phyloP scores from a whole-genome alignment of 2,329 filamentous ascomycete genomes.

The Orbilia javanica region DNA sequence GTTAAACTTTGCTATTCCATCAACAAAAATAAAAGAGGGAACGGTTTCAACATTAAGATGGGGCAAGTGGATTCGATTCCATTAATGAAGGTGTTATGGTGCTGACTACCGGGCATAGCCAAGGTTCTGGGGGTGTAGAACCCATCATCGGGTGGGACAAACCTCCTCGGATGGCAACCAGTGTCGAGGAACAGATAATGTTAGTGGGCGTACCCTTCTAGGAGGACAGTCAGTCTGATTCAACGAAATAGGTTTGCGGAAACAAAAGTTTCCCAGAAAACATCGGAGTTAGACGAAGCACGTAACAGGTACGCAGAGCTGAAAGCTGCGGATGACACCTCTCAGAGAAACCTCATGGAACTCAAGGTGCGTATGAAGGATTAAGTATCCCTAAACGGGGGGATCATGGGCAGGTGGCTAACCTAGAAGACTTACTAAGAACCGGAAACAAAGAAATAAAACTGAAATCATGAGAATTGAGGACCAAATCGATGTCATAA shows the following conservation, averaged over 20 bases:
- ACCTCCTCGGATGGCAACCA: conserved; percentile 81
- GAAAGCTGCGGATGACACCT: not conserved
- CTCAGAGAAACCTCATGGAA: not conserved
- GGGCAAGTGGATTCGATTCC: conserved; percentile 64
- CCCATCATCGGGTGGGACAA: conserved; percentile 68
- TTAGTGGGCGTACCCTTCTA: conserved; percentile 62
- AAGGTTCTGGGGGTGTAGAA: conserved; percentile 61
- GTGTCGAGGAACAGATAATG: conserved; percentile 76
- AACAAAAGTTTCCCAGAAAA: conserved; percentile 5
- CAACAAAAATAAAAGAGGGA: conserved; percentile 72
- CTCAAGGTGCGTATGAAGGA: conserved; percentile 9
- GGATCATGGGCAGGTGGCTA: not conserved
- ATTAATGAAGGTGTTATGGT: not conserved
- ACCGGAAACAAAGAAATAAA: conserved; percentile 72
- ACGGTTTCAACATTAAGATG: conserved; percentile 72
- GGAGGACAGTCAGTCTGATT: not conserved
- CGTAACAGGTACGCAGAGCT: conserved; percentile 1
- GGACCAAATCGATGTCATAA: conserved; percentile 75
- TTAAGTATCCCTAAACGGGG: not conserved
- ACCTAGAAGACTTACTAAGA: conserved; percentile 60
- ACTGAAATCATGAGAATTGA: conserved; percentile 71
- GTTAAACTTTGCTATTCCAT: conserved; percentile 79
- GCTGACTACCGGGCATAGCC: conserved; percentile 33
- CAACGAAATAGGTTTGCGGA: not conserved
- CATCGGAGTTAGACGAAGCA: conserved; percentile 6